A percentile compares a stretch with the other conserved stretches of the same genome.
phyloP scores from a whole-genome alignment of 2,329 filamentous ascomycete species.

The Hymenoscyphus fraxineus region DNA sequence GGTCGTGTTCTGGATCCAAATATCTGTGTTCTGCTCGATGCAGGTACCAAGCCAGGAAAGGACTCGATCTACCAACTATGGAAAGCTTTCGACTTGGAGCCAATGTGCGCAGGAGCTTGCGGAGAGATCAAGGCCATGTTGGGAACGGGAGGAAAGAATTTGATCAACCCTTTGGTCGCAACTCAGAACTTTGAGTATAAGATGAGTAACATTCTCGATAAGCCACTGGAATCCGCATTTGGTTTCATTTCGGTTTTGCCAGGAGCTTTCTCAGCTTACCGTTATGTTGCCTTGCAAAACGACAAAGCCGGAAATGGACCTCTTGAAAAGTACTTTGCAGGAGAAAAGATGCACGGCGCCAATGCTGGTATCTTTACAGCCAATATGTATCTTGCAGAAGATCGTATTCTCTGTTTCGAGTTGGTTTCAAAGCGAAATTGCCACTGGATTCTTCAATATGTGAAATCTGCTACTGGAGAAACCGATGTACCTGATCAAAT shows the following conservation, averaged over 20 bases:
- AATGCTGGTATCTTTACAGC: slow-evolving; percentile 96
- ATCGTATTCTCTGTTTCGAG: slow-evolving; percentile 98
- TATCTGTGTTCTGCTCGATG: slow-evolving; percentile 93
- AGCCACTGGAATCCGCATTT: slow-evolving; percentile 94
- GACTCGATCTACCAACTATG: slow-evolving; percentile 97
- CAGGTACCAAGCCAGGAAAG: slow-evolving; percentile 88
- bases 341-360: slow-evolving; percentile 85
- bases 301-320: slow-evolving; percentile 93
- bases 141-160: slow-evolving; percentile 74
- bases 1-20: slow-evolving; percentile 89
- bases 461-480: slow-evolving; percentile 95
- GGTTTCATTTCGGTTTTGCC: slow-evolving; percentile 96
- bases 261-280: slow-evolving; percentile 97
- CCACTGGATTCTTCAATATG: slow-evolving; percentile 95
- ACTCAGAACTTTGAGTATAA: slow-evolving; percentile 99
- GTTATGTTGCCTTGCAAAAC: slow-evolving; percentile 90
- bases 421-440: slow-evolving; percentile 96
- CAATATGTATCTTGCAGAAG: slow-evolving; percentile 98
- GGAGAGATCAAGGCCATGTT: slow-evolving; percentile 99
- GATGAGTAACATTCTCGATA: slow-evolving; percentile 99
- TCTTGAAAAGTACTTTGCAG: slow-evolving; percentile 93
- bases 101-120: slow-evolving; percentile 95
- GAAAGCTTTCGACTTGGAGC: slow-evolving; percentile 97
- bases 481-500: slow-evolving; percentile 95
- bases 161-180: slow-evolving; percentile 89